Evolutionary conservation across 1,284 basidiomycete species (phyloP).

Genomic region (Exobasidium cylindrosporum): DNA sequence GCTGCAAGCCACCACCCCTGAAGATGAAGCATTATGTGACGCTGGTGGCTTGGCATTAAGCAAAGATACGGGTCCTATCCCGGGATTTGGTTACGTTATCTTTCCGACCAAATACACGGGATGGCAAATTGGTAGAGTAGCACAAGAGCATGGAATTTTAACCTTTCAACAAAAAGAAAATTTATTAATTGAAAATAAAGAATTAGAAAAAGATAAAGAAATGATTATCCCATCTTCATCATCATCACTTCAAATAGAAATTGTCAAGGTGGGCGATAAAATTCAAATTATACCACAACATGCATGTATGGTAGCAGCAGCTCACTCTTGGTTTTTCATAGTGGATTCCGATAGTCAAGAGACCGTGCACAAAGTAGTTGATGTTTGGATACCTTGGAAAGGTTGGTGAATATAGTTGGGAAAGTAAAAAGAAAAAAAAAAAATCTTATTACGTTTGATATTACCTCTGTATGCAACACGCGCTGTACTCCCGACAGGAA

Average conservation of each 20-base stretch:
- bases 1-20: too few relatives aligned
- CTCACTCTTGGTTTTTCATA: conserved; percentile 76
- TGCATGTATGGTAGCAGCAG: conserved; percentile 71
- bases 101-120: conserved; percentile 57
- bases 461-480: background rate
- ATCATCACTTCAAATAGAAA: background rate
- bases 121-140: conserved; percentile 71
- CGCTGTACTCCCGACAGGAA: too few relatives aligned
- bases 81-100: conserved; percentile 68
- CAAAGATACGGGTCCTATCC: conserved; percentile 70
- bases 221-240: background rate
- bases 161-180: conserved; percentile 34
- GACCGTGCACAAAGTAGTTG: conserved; percentile 63
- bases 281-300: conserved; percentile 53
- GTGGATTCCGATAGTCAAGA: conserved; percentile 61
- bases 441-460: too few relatives aligned
- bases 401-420: conserved; percentile 79
- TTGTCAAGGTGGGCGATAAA: conserved; percentile 52
- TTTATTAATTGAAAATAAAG: background rate
- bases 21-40: conserved; percentile 15
- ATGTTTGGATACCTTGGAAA: conserved; percentile 87
- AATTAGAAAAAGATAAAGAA: background rate
- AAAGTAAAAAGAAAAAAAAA: too few relatives aligned
- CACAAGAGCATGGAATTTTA: conserved; percentile 76
- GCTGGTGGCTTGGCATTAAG: conserved; percentile 12